Percentiles rank a stretch among this genome's conserved stretches.
phyloP scores from a whole-genome alignment of 257 asterid genomes.

The Avicennia marina region DNA sequence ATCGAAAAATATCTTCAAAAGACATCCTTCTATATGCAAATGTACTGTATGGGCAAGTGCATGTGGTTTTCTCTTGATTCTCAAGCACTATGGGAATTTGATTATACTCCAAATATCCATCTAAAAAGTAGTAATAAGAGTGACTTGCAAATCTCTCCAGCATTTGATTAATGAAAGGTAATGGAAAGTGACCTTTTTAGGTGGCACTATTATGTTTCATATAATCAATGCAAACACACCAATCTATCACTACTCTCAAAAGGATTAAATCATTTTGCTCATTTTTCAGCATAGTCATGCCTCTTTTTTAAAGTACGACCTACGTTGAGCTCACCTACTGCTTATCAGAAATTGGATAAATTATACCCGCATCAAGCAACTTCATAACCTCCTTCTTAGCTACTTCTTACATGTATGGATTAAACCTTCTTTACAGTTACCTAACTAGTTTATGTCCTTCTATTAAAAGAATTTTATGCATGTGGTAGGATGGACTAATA shows the following conservation, averaged over 20 bases:
- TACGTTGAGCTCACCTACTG: slow-evolving; percentile 2
- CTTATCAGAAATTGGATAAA: not conserved
- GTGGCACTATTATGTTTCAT: not conserved
- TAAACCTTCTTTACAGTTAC: too few species aligned
- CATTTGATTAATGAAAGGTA: slow-evolving; percentile 3
- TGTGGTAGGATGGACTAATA: too few species aligned
- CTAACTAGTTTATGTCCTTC: too few species aligned
- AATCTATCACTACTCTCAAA: not conserved
- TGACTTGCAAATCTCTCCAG: too few species aligned
- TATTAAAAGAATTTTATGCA: too few species aligned
- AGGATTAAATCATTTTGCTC: not conserved
- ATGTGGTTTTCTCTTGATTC: too few species aligned
- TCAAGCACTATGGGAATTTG: too few species aligned
- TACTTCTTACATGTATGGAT: too few species aligned
- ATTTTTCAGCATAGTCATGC: not conserved
- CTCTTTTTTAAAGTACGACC: not conserved
- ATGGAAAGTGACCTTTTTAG: not conserved
- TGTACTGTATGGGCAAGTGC: too few species aligned
- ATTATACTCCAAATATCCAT: too few species aligned
- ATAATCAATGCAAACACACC: slow-evolving; percentile 8
- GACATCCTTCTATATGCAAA: not conserved
- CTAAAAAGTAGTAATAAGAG: too few species aligned
- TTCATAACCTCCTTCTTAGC: not conserved
- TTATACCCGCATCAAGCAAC: not conserved
- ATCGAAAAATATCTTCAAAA: not conserved